Percentiles rank a stretch among this genome's conserved stretches.
Conservation (phyloP, 139 green algal genomes). For the Marvania coccoides region DNA sequence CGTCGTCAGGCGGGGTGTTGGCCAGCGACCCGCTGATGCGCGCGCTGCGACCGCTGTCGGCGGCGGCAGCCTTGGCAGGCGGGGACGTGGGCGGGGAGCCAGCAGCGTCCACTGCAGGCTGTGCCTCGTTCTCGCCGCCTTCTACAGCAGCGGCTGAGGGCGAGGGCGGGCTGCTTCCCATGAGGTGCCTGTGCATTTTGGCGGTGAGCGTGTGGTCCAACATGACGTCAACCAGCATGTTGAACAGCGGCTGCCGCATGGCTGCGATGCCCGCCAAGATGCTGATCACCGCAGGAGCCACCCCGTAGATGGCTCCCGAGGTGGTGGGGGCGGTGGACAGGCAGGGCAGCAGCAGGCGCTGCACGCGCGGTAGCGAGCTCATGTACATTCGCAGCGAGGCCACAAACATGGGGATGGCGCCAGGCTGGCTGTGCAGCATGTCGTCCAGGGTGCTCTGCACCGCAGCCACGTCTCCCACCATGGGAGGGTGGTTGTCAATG, state of each 20-base stretch:
- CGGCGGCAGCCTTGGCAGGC: background rate
- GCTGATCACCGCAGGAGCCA: constrained; percentile 29
- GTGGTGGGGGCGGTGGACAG: background rate
- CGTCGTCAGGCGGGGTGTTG: background rate
- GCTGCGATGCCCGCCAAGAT: constrained; percentile 50
- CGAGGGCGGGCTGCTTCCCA: background rate
- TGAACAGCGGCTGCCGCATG: constrained; percentile 47
- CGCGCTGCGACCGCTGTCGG: background rate
- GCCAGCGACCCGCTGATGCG: background rate
- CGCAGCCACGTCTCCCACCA: constrained; percentile 11
- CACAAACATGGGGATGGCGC: constrained; percentile 36
- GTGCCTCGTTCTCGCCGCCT: background rate
- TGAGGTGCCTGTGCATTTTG: background rate
- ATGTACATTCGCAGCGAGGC: constrained; percentile 42
- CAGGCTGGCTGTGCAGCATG: constrained; percentile 38
- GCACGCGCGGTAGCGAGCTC: constrained; percentile 30
- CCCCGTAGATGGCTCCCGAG: background rate
- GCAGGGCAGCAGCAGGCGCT: constrained; percentile 35
- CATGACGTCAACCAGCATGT: constrained; percentile 58
- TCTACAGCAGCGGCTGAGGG: background rate
- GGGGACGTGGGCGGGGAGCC: background rate
- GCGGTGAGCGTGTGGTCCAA: constrained; percentile 32
- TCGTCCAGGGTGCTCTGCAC: constrained; percentile 33
- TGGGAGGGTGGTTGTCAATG: background rate
- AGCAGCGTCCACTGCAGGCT: background rate